These are phyloP conservation scores for Hymenoscyphus linearis DNA, from an alignment of 2,329 filamentous ascomycete genomes.

Conservation along the genomic window DNA sequence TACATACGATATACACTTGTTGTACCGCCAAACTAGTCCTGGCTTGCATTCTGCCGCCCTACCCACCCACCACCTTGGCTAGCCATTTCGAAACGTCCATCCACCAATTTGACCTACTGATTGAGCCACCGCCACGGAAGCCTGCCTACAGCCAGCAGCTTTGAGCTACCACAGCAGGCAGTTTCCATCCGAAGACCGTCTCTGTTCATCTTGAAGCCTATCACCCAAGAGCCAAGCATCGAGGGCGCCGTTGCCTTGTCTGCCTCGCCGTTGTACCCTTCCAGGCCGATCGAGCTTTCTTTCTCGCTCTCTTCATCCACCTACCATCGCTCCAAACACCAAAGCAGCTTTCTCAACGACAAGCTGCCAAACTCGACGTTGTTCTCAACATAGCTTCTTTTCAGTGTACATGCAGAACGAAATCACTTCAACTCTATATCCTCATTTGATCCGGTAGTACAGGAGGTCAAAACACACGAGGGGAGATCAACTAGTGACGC, in stretches of 20 bases:
- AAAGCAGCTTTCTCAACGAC: conserved; percentile 8
- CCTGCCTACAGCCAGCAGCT: conserved; percentile 15
- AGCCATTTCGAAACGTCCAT: not conserved
- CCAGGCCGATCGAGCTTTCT: not conserved
- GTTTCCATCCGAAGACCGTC: conserved; percentile 7
- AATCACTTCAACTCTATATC: conserved; percentile 31
- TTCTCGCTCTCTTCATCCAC: conserved; percentile 5
- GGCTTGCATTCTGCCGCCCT: conserved; percentile 1
- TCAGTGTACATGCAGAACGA: conserved; percentile 34
- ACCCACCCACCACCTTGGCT: too few species aligned
- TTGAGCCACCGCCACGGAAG: conserved; percentile 18
- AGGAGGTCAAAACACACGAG: conserved; percentile 14
- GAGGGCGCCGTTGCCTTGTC: conserved; percentile 1
- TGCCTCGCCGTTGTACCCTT: not conserved
- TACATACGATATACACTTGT: conserved; percentile 11
- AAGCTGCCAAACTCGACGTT: conserved; percentile 2
- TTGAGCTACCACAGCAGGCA: conserved; percentile 18
- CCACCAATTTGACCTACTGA: not conserved
- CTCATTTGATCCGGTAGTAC: conserved; percentile 33
- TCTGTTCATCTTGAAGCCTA: conserved; percentile 4
- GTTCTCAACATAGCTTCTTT: conserved; percentile 8
- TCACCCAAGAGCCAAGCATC: conserved; percentile 6
- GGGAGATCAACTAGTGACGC: conserved; percentile 10
- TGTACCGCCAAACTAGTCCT: conserved; percentile 11
- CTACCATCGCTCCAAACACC: conserved; percentile 4